Evolutionary conservation across 2,329 filamentous ascomycete species (phyloP).

Genomic region (Cladosporium sp.): DNA sequence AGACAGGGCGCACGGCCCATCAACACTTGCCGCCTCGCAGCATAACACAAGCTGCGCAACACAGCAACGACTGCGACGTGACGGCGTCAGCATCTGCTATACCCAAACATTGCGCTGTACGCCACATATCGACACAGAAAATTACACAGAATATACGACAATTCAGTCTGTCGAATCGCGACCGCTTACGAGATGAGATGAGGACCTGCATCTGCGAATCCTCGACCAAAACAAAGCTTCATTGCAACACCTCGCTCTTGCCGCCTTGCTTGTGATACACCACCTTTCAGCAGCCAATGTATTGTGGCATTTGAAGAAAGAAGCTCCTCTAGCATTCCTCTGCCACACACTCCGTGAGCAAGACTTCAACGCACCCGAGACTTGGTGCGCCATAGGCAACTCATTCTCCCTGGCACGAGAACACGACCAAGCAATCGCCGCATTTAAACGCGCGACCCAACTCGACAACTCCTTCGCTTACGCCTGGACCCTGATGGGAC

Average conservation of each 20-base stretch:
- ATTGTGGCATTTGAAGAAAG: constrained; percentile 93
- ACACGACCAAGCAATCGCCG: constrained; percentile 89
- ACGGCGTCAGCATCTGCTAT: background rate
- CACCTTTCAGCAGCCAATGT: constrained; percentile 36
- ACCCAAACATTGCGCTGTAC: too few species aligned
- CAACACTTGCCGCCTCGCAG: background rate
- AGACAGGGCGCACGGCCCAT: background rate
- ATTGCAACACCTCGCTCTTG: constrained; percentile 9
- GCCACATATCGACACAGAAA: background rate
- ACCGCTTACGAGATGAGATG: constrained; percentile 11
- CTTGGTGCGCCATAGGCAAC: constrained; percentile 94
- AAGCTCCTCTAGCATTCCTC: constrained; percentile 86
- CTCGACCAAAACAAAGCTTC: background rate
- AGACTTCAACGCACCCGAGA: constrained; percentile 87
- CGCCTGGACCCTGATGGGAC: constrained; percentile 90
- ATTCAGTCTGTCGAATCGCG: background rate
- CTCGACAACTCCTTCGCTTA: constrained; percentile 89
- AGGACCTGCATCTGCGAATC: background rate
- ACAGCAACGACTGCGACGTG: background rate
- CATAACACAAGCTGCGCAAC: constrained; percentile 1
- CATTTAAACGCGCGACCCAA: constrained; percentile 92
- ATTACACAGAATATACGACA: too few species aligned
- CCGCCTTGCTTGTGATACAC: constrained; percentile 5
- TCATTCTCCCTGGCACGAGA: constrained; percentile 89
- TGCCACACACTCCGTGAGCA: constrained; percentile 86